Evolutionary conservation across 2,329 filamentous ascomycete genomes (phyloP).

Genomic region (Aspergillus sojae): DNA sequence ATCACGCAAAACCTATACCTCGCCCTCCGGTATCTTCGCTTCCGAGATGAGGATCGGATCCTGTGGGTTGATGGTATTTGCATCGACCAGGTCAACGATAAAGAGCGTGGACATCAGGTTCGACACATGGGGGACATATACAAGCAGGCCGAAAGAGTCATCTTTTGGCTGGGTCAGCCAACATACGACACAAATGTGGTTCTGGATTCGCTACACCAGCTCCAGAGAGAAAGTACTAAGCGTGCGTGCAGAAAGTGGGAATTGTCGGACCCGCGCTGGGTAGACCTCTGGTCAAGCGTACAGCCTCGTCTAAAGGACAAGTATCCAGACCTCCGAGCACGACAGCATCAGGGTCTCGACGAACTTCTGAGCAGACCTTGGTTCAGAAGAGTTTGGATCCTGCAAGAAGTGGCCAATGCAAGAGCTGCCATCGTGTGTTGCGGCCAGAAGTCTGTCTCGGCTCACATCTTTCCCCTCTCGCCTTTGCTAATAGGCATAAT

Average conservation of each 20-base stretch:
- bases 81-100: not conserved
- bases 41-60: not conserved
- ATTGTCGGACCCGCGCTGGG: not conserved
- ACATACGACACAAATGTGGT: not conserved
- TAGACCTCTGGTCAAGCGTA: not conserved
- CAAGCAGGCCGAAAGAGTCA: not conserved
- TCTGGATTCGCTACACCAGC: not conserved
- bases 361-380: not conserved
- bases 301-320: accelerated
- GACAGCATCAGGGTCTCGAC: not conserved
- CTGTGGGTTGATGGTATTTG: not conserved
- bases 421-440: not conserved
- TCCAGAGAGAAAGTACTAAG: not conserved
- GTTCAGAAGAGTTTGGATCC: not conserved
- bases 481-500: too few species aligned
- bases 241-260: not conserved
- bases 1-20: not conserved
- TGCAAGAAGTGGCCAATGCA: not conserved
- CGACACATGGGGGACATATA: not conserved
- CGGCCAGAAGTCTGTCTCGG: not conserved
- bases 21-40: not conserved
- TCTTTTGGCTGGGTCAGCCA: not conserved
- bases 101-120: not conserved
- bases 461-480: not conserved
- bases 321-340: accelerated